phyloP scores from a whole-genome alignment of 495 filamentous ascomycete genomes.

The Tuber brumale region DNA sequence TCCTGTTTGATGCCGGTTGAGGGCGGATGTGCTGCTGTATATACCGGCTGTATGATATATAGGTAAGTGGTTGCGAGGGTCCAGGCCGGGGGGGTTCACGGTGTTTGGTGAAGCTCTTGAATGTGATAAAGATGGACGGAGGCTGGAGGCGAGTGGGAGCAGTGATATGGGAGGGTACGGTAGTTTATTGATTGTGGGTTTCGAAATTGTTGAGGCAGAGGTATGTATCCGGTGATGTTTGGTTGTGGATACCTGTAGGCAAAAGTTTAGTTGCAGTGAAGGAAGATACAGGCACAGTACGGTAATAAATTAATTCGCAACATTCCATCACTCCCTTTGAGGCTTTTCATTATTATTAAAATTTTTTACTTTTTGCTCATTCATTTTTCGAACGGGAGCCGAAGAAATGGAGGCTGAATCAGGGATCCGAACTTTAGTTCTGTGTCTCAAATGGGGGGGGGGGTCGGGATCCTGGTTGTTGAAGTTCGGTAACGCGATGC shows the following conservation, averaged over 20 bases:
- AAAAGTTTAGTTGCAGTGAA: neutral
- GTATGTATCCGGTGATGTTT: conserved; percentile 2
- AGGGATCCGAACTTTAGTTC: neutral
- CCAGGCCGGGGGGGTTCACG: too few relatives aligned
- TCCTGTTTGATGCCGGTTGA: neutral
- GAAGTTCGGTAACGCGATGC: neutral
- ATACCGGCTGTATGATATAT: neutral
- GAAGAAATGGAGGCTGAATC: neutral
- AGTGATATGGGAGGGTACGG: conserved; percentile 4
- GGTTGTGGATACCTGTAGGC: conserved; percentile 7
- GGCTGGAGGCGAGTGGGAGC: neutral
- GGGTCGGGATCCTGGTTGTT: neutral
- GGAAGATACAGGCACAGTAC: neutral
- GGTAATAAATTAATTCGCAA: conserved; percentile 4
- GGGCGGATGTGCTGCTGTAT: neutral
- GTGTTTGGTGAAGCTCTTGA: neutral
- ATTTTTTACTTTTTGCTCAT: neutral
- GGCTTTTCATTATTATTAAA: too few relatives aligned
- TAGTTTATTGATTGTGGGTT: conserved; percentile 15
- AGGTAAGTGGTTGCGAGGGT: neutral
- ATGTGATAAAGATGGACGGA: neutral
- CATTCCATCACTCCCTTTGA: neutral
- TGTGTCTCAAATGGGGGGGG: neutral
- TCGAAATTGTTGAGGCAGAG: conserved; percentile 2
- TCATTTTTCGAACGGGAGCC: neutral